Evolutionary conservation across 2,329 filamentous ascomycete genomes (phyloP), one percentile per base, ranked within the genome.

Genomic region (Trichoderma endophyticum): DNA sequence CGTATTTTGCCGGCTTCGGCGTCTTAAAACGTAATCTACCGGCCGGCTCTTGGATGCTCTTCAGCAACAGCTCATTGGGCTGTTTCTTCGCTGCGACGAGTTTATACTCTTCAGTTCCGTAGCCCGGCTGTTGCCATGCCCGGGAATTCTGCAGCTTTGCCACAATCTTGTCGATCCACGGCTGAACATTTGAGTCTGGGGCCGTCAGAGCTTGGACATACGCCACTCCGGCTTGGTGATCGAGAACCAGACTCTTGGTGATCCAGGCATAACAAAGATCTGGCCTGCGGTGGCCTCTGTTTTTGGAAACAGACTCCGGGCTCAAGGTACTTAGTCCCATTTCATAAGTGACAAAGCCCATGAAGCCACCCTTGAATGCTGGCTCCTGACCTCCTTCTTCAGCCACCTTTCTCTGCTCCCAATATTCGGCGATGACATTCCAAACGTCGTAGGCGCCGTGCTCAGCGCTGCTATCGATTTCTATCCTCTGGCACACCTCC

Each of bases 301-400:
- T 66, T 1, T 72, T 73, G 0, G 78, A 71, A 0, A 81, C 75
- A 30, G 78, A 73, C 0, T 77, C 78, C 6, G 78, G 76, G 51
- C 79, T 81, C 6, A 82, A 73, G 0, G 79, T 79, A 32, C 79
- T 76, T 1, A 97, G 83, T 0, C 93, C 93, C 78, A 94, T 89
- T 80, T 97, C 94, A 73, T 97, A 97, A 0, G 93, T 94, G 65
- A 94, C 87, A 77, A 92, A 97, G 0, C 94, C 94, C 82, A 97
- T 89, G 72, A 97, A 90, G 0, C 94, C 94, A 66, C 93, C 94
- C 81, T 93, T 89, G 78, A 97, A 97, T 0, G 92, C 88, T 0
- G 77, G 75, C 5, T 76, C 75, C 5, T 76, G 71, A 11, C 71
- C 71, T 18, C 62, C 72, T 8, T 75, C 43, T 9, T 70, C 62